Evolutionary conservation across 2,329 filamentous ascomycete genomes (phyloP).

Genomic region (Cladosporium oxysporum): DNA sequence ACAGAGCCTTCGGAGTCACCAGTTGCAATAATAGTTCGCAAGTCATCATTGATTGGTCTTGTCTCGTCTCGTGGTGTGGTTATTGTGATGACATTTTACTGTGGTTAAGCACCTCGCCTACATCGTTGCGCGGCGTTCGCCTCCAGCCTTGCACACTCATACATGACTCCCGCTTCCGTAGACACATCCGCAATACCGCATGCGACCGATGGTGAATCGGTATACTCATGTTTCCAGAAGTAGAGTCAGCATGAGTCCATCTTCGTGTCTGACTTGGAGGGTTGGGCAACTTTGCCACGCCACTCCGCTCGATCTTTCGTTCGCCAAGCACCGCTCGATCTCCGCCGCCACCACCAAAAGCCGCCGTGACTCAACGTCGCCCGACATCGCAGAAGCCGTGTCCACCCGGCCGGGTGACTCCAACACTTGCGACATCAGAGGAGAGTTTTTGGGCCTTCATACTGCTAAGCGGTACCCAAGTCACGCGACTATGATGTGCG

Average conservation of each 20-base stretch:
- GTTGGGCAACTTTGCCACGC: not conserved
- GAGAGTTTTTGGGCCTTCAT: slow-evolving; percentile 3
- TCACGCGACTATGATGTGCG: slow-evolving; percentile 13
- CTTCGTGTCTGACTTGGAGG: not conserved
- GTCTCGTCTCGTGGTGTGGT: not conserved
- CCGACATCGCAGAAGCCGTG: slow-evolving; percentile 20
- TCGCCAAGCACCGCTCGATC: slow-evolving; percentile 11
- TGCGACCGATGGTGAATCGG: slow-evolving; percentile 6
- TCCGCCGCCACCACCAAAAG: not conserved
- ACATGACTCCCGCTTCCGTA: not conserved
- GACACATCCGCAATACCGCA: not conserved
- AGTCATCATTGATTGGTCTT: not conserved
- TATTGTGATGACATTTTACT: not conserved
- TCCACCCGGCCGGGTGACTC: slow-evolving; percentile 19
- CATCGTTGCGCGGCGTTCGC: not conserved
- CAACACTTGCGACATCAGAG: slow-evolving; percentile 1
- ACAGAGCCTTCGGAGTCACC: not conserved
- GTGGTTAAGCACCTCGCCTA: not conserved
- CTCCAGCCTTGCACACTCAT: not conserved
- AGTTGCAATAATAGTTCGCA: not conserved
- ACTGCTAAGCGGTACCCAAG: not conserved
- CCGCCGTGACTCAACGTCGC: slow-evolving; percentile 1
- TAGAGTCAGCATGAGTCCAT: not conserved
- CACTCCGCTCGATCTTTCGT: not conserved
- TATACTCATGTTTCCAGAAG: not conserved